A percentile compares a stretch with the other conserved stretches of the same genome.
Conservation (phyloP, 495 filamentous ascomycete genomes). For the Achaetomiella virescens region DNA sequence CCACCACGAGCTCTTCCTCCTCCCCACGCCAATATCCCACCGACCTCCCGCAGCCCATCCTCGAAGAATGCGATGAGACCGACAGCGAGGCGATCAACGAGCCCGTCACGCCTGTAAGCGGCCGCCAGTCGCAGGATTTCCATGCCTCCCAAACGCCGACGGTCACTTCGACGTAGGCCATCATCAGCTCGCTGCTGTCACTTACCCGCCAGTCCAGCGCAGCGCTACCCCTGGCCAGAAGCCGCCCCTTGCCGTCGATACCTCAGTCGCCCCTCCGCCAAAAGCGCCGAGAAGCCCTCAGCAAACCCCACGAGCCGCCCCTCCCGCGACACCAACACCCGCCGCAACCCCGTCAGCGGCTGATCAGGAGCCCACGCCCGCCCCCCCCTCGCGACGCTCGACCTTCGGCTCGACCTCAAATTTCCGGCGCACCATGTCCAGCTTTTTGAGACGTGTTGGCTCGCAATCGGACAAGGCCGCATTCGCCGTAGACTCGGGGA, state of each 20-base stretch:
- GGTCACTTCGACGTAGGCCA: conserved; percentile 26
- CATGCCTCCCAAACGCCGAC: conserved; percentile 38
- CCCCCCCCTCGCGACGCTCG: conserved; percentile 29
- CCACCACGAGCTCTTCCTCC: conserved; percentile 22
- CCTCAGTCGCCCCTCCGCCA: conserved; percentile 18
- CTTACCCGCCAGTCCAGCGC: conserved; percentile 21
- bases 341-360: conserved; percentile 5
- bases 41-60: conserved; percentile 38
- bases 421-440: conserved; percentile 36
- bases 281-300: conserved; percentile 11
- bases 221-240: conserved; percentile 18
- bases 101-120: conserved; percentile 44
- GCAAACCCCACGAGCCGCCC: conserved; percentile 7
- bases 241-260: conserved; percentile 27
- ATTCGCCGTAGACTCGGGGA: conserved; percentile 12
- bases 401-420: conserved; percentile 31
- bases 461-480: conserved; percentile 27
- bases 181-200: conserved; percentile 28
- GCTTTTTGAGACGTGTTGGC: conserved; percentile 26
- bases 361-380: conserved; percentile 24
- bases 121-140: conserved; percentile 46
- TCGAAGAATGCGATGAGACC: conserved; percentile 45
- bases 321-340: conserved; percentile 16
- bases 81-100: conserved; percentile 43
- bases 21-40: conserved; percentile 38